A percentile compares a stretch with the other conserved stretches of the same genome.
phyloP scores from a whole-genome alignment of 345 rosid species.

The Nephelium lappaceum region DNA sequence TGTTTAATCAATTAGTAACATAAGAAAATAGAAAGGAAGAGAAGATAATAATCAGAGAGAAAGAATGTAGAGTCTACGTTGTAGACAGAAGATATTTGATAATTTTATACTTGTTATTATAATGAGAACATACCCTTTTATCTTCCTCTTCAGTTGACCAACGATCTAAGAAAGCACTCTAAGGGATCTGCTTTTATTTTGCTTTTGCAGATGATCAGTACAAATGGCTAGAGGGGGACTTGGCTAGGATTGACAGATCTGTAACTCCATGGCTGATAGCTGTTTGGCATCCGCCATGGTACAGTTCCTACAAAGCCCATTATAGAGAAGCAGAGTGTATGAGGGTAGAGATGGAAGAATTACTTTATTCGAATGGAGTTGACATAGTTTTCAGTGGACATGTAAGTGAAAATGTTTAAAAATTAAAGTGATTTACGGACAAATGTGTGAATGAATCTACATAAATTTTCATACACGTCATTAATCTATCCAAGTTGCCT shows the following conservation, averaged over 20 bases:
- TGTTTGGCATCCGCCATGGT: constrained; percentile 91
- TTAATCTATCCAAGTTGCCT: neutral
- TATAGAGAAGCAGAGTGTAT: constrained; percentile 91
- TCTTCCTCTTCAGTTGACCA: constrained; percentile 2
- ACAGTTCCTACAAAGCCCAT: constrained; percentile 77
- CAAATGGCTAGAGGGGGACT: constrained; percentile 79
- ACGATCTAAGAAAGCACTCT: neutral
- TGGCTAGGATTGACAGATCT: constrained; percentile 60
- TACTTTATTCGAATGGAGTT: constrained; percentile 60
- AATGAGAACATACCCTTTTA: too few relatives aligned
- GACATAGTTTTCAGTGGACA: constrained; percentile 86
- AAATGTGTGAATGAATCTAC: neutral
- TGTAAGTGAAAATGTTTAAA: constrained; percentile 37
- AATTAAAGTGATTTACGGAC: neutral
- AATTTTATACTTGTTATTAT: too few relatives aligned
- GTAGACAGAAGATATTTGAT: too few relatives aligned
- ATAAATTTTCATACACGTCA: neutral
- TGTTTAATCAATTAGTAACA: too few relatives aligned
- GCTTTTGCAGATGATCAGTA: constrained; percentile 64
- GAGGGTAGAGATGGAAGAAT: constrained; percentile 77
- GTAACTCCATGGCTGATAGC: constrained; percentile 92
- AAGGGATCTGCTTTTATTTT: neutral
- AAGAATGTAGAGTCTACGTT: too few relatives aligned
- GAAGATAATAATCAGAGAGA: too few relatives aligned
- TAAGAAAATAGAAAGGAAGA: too few relatives aligned